Percentiles rank a stretch among this genome's conserved stretches.
Conservation (phyloP, 305 asterid genomes). For the Lippia alba region DNA sequence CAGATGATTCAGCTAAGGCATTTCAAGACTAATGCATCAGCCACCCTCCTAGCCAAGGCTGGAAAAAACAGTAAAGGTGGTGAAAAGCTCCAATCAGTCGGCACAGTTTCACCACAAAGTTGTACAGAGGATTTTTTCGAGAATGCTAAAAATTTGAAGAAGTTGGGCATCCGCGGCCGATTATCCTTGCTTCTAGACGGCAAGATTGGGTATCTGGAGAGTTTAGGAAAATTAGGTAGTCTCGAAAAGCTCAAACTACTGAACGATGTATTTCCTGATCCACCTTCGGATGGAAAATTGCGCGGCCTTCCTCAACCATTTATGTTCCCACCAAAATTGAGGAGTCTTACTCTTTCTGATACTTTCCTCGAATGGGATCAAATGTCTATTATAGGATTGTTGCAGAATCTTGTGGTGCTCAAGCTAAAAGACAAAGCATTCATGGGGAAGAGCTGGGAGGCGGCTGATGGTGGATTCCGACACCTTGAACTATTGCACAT, state of each 20-base stretch:
- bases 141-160: conserved; percentile 44
- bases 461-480: conserved; percentile 36
- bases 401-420: conserved; percentile 38
- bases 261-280: conserved; percentile 45
- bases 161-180: conserved; percentile 52
- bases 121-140: conserved; percentile 43
- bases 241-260: conserved; percentile 51
- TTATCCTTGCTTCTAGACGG: conserved; percentile 39
- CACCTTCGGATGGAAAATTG: conserved; percentile 40
- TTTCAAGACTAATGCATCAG: conserved; percentile 48
- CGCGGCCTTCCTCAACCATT: conserved; percentile 41
- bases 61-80: conserved; percentile 39
- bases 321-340: conserved; percentile 46
- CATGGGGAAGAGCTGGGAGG: conserved; percentile 37
- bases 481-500: conserved; percentile 38
- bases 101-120: conserved; percentile 43
- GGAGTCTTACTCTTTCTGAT: conserved; percentile 38
- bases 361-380: conserved; percentile 46
- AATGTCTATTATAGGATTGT: conserved; percentile 32
- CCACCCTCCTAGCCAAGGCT: conserved; percentile 33
- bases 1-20: conserved; percentile 45
- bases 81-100: conserved; percentile 47
- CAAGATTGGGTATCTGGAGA: conserved; percentile 42
- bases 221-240: conserved; percentile 38
- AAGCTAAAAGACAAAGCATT: conserved; percentile 46